These are phyloP conservation scores for Seminavis robusta DNA, from an alignment of 108 stramenopile species.

Conservation along the genomic window DNA sequence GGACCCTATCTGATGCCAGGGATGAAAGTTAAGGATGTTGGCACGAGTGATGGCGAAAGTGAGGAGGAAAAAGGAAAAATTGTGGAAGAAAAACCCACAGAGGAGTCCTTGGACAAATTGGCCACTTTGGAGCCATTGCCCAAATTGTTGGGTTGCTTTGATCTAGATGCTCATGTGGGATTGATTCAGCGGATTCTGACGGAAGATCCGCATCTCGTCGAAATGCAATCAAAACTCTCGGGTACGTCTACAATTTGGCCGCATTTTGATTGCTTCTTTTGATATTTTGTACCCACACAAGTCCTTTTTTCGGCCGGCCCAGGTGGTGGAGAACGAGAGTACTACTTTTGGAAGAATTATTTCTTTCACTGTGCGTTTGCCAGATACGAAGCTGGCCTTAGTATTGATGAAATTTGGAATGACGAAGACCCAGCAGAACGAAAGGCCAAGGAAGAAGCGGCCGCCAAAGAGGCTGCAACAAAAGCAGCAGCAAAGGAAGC, in stretches of 20 bases:
- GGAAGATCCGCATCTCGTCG: slow-evolving; percentile 61
- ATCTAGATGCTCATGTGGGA: slow-evolving; percentile 82
- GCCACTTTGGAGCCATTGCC: slow-evolving; percentile 76
- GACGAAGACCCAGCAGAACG: slow-evolving; percentile 27
- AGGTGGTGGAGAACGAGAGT: slow-evolving; percentile 65
- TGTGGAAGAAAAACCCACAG: slow-evolving; percentile 26
- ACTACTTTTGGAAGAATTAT: slow-evolving; percentile 80
- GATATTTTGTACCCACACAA: slow-evolving; percentile 1
- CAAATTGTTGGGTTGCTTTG: slow-evolving; percentile 62
- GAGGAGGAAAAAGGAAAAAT: slow-evolving; percentile 27
- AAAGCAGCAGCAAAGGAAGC: neutral
- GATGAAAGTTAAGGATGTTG: slow-evolving; percentile 35
- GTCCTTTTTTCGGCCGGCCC: neutral
- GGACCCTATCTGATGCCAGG: slow-evolving; percentile 72
- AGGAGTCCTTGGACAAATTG: slow-evolving; percentile 52
- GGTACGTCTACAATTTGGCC: slow-evolving; percentile 16
- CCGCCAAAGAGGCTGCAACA: neutral
- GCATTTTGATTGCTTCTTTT: neutral
- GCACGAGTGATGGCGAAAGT: slow-evolving; percentile 26
- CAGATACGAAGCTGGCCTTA: slow-evolving; percentile 80
- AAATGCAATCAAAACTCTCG: slow-evolving; percentile 59
- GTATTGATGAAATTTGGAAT: slow-evolving; percentile 89
- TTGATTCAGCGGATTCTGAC: slow-evolving; percentile 70
- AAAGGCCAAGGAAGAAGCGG: slow-evolving; percentile 15
- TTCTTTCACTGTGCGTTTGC: slow-evolving; percentile 87